Evolutionary conservation across 2,329 filamentous ascomycete genomes (phyloP), one percentile per base, ranked within the genome.

Genomic region (Talaromyces sp.): DNA sequence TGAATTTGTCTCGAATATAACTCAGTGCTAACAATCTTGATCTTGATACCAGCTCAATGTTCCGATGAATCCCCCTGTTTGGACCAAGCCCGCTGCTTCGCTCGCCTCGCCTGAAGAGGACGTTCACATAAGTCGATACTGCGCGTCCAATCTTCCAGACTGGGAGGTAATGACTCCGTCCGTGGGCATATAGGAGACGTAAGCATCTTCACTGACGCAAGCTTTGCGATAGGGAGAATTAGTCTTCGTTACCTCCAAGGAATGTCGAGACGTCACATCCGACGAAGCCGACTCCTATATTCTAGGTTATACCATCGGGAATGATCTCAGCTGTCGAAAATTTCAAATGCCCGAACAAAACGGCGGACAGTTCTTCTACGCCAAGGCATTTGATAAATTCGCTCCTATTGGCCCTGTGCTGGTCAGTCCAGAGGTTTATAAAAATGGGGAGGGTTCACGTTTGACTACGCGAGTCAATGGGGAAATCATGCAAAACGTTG

Each of bases 361-460:
- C 0, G 71, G 70, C 28, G 72, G 66, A 8, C 78, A 80, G 66
- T 79, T 76, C 75, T 70, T 70, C 42, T 77, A 75, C 59, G 71
- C 71, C 23, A 80, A 80, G 65, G 75, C 75, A 0, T 74, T 78
- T 37, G 77, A 78, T 63, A 69, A 69, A 11, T 75, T 72, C 11
- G 74, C 69, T 35, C 76, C 73, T 0, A 72, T 79, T 35, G 77
- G 78, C 0, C 77, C 76, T 1, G 68, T 71, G 0, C 67, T 81
- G 2, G 73, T 79, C 0, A 69, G 72, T 1, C 62, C 73, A 0
- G 33, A 64, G 0, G 63, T 67, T 5, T 69, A 80, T 2, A 39
- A 65, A 0, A 74, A 78, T 61, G 72, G 74, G 37, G 64, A 25
- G 12, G 42, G 42, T 23, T 23, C 79, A 11, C 58, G 63, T 6